Evolutionary conservation across 2,329 filamentous ascomycete species (phyloP).

Genomic region (Scedosporium boydii): DNA sequence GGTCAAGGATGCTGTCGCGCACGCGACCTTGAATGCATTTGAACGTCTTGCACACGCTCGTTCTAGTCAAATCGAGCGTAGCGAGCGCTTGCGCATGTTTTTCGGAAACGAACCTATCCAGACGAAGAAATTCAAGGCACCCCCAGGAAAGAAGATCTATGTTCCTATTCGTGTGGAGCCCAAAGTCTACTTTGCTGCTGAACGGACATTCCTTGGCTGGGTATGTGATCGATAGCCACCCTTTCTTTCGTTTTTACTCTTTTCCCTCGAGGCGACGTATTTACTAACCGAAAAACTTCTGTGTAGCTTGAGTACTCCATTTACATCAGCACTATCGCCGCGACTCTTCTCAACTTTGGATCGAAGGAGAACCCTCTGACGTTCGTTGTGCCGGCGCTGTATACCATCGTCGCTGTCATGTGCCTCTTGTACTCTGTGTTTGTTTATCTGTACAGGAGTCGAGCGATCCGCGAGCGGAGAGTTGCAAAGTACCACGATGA

Average conservation of each 20-base stretch:
- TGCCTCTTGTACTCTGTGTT: constrained; percentile 75
- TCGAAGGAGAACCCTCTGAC: constrained; percentile 44
- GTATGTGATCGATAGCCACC: constrained; percentile 34
- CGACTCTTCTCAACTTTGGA: constrained; percentile 76
- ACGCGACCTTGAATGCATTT: constrained; percentile 15
- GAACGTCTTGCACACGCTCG: constrained; percentile 40
- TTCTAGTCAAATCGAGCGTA: constrained; percentile 45
- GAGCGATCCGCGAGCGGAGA: constrained; percentile 70
- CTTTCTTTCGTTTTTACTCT: neutral
- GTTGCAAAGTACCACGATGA: constrained; percentile 90
- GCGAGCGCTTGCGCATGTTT: constrained; percentile 41
- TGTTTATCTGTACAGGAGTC: constrained; percentile 81
- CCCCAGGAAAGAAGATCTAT: constrained; percentile 83
- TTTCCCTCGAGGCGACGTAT: constrained; percentile 2
- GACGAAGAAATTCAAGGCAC: constrained; percentile 57
- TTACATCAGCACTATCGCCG: constrained; percentile 80
- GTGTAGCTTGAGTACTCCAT: constrained; percentile 84
- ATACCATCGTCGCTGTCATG: constrained; percentile 70
- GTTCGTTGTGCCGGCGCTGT: constrained; percentile 63
- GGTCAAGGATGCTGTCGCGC: constrained; percentile 1
- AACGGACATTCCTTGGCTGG: constrained; percentile 94
- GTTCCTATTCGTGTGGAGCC: constrained; percentile 93
- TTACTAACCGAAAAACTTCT: neutral
- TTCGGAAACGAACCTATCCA: constrained; percentile 47
- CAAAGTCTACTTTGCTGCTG: constrained; percentile 94